phyloP scores from a whole-genome alignment of 2,329 filamentous ascomycete genomes.

The Xylariaceae sp. region DNA sequence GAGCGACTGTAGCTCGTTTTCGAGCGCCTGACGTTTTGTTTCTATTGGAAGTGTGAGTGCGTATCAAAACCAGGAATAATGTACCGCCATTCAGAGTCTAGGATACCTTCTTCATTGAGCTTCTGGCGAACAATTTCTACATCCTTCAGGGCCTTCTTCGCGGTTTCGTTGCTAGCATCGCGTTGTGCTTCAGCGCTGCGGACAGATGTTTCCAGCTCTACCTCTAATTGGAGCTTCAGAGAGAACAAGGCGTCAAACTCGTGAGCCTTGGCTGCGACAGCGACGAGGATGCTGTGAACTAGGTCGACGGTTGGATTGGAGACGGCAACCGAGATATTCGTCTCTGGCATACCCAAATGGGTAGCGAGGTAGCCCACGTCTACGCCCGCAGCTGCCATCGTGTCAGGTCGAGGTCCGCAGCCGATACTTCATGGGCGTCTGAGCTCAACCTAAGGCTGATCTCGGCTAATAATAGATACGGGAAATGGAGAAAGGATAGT shows the following conservation, averaged over 20 bases:
- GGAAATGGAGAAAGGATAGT: background rate
- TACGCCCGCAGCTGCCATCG: constrained; percentile 58
- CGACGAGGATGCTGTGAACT: constrained; percentile 68
- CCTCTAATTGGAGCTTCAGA: constrained; percentile 83
- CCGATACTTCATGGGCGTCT: constrained; percentile 28
- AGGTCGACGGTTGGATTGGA: constrained; percentile 73
- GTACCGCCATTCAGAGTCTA: background rate
- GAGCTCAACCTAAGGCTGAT: background rate
- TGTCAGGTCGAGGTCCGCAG: constrained; percentile 28
- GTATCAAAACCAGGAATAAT: background rate
- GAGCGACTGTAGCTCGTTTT: constrained; percentile 75
- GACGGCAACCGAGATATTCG: constrained; percentile 56
- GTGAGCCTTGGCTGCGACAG: constrained; percentile 72
- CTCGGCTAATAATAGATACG: background rate
- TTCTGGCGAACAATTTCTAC: constrained; percentile 76
- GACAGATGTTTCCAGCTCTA: constrained; percentile 88
- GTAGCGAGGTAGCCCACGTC: constrained; percentile 70
- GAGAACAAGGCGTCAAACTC: constrained; percentile 78
- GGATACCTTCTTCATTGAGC: constrained; percentile 73
- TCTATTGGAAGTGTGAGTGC: constrained; percentile 50
- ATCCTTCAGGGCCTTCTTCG: constrained; percentile 80
- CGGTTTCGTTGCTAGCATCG: constrained; percentile 73
- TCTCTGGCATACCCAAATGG: constrained; percentile 65
- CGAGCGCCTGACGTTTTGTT: constrained; percentile 66
- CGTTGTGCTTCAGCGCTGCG: constrained; percentile 78